Percentiles rank a stretch among this genome's conserved stretches.
These are phyloP conservation scores for Fusarium beomiforme DNA, from an alignment of 2,329 filamentous ascomycete species.

Conservation along the genomic window DNA sequence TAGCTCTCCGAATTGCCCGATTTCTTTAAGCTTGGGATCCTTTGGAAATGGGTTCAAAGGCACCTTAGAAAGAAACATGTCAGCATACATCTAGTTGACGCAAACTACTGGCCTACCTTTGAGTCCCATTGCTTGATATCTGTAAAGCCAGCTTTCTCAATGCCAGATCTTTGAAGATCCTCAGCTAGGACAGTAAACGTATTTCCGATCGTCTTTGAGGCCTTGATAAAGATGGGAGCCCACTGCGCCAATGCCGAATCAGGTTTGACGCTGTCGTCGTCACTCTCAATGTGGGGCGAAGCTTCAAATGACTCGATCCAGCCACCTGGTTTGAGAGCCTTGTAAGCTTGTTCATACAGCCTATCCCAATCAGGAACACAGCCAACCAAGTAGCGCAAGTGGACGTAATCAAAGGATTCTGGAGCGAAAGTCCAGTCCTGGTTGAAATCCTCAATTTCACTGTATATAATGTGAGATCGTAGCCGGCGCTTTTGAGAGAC, in stretches of 20 bases:
- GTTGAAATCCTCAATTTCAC: constrained; percentile 34
- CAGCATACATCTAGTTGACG: background rate
- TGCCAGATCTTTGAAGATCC: constrained; percentile 6
- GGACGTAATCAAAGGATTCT: constrained; percentile 29
- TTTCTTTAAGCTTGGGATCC: constrained; percentile 28
- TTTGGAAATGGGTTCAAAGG: constrained; percentile 31
- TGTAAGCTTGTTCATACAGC: constrained; percentile 14
- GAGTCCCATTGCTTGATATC: constrained; percentile 32
- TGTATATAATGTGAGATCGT: background rate
- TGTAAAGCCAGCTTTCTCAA: constrained; percentile 23
- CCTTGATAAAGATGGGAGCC: constrained; percentile 28
- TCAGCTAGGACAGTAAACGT: constrained; percentile 30
- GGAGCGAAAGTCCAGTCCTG: constrained; percentile 33
- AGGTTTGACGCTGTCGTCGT: constrained; percentile 18
- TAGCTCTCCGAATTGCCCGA: constrained; percentile 30
- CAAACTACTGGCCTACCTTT: background rate
- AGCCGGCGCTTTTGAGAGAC: fast-evolving
- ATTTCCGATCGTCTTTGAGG: constrained; percentile 24
- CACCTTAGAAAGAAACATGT: background rate
- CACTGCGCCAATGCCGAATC: constrained; percentile 26
- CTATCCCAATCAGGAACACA: constrained; percentile 26
- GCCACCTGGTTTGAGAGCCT: constrained; percentile 24
- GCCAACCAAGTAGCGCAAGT: constrained; percentile 29
- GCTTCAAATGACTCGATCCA: constrained; percentile 28
- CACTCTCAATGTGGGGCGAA: constrained; percentile 22